phyloP scores from a whole-genome alignment of 306 rosid genomes.

The Leucaena leucocephala region DNA sequence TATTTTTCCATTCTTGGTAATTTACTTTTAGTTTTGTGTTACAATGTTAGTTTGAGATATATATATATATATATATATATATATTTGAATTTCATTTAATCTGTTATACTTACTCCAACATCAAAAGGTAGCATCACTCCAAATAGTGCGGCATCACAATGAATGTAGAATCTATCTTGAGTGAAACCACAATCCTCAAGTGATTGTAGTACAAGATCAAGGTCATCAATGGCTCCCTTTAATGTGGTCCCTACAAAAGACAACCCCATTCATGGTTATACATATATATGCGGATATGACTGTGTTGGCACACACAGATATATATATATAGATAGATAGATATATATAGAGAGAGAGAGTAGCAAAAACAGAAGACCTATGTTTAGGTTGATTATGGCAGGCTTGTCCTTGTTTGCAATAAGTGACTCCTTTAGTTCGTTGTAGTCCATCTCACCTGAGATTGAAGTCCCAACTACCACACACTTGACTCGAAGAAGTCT shows the following conservation, averaged over 20 bases:
- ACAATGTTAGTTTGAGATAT: too few relatives aligned
- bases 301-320: too few relatives aligned
- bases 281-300: too few relatives aligned
- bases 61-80: too few relatives aligned
- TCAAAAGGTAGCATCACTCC: conserved; percentile 78
- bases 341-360: too few relatives aligned
- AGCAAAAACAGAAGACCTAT: too few relatives aligned
- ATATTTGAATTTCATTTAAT: too few relatives aligned
- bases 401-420: background rate
- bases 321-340: too few relatives aligned
- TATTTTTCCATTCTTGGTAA: too few relatives aligned
- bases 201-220: conserved; percentile 58
- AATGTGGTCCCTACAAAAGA: conserved; percentile 62
- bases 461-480: background rate
- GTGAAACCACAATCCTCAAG: conserved; percentile 64
- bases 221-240: conserved; percentile 68
- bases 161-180: conserved; percentile 36
- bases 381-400: background rate
- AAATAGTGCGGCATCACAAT: conserved; percentile 67
- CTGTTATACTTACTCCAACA: conserved; percentile 37
- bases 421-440: background rate
- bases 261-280: background rate
- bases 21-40: too few relatives aligned
- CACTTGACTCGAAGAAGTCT: background rate
- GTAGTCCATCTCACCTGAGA: background rate